Evolutionary conservation across 106 monocot species (phyloP).

Genomic region (Dendrobium nobile): DNA sequence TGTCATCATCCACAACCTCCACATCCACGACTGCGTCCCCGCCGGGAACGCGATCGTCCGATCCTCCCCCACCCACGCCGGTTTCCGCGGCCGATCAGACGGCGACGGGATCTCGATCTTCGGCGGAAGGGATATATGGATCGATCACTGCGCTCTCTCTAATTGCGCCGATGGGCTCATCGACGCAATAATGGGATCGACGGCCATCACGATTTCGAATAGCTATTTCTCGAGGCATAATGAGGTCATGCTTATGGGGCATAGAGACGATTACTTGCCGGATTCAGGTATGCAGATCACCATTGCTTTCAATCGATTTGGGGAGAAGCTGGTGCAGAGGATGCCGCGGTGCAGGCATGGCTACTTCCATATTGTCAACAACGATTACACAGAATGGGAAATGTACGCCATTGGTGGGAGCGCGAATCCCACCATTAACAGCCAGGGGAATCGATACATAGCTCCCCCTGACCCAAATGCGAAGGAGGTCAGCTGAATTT

Average conservation of each 20-base stretch:
- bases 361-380: slow-evolving; percentile 71
- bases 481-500: slow-evolving; percentile 34
- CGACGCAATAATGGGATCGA: slow-evolving; percentile 68
- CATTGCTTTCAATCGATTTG: slow-evolving; percentile 69
- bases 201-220: slow-evolving; percentile 67
- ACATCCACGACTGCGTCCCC: slow-evolving; percentile 68
- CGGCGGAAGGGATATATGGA: slow-evolving; percentile 39
- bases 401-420: slow-evolving; percentile 87
- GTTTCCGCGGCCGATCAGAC: slow-evolving; percentile 38
- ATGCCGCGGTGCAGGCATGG: slow-evolving; percentile 67
- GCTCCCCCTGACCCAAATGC: slow-evolving; percentile 48
- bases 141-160: slow-evolving; percentile 63
- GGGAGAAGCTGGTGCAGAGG: slow-evolving; percentile 48
- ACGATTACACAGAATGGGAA: slow-evolving; percentile 64
- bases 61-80: slow-evolving; percentile 48
- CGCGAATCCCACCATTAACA: slow-evolving; percentile 60
- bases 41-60: slow-evolving; percentile 45
- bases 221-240: slow-evolving; percentile 56
- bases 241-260: slow-evolving; percentile 70
- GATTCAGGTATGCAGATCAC: slow-evolving; percentile 60
- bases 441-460: slow-evolving; percentile 69
- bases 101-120: slow-evolving; percentile 71
- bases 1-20: slow-evolving; percentile 63
- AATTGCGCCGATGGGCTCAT: slow-evolving; percentile 66
- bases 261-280: slow-evolving; percentile 41